Conservation (phyloP, 345 rosid genomes). For the Brassica juncea region DNA sequence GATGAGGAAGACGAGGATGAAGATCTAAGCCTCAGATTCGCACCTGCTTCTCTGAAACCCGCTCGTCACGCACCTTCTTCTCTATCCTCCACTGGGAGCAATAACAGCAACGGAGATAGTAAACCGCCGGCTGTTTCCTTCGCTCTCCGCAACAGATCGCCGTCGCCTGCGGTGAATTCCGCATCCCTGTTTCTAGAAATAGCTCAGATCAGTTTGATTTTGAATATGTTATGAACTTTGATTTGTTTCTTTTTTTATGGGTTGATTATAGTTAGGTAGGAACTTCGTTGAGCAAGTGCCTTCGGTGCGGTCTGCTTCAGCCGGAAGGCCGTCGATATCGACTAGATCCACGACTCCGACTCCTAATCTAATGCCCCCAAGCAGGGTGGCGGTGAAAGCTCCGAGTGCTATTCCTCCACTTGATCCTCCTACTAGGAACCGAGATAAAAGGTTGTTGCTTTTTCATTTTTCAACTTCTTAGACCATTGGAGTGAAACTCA, state of each 20-base stretch:
- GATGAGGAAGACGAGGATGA: conserved; percentile 66
- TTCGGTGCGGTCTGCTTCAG: conserved; percentile 78
- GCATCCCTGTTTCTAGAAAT: conserved; percentile 3
- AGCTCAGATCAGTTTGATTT: conserved; percentile 27
- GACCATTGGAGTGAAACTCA: background rate
- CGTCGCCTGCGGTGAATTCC: conserved; percentile 87
- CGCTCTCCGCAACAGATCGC: conserved; percentile 70
- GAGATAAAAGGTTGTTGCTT: conserved; percentile 49
- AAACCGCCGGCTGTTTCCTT: conserved; percentile 51
- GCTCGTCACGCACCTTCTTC: conserved; percentile 34
- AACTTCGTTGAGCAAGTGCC: conserved; percentile 77
- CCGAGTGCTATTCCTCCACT: conserved; percentile 62
- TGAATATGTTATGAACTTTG: background rate
- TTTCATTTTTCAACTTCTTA: background rate
- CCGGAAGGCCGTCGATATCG: conserved; percentile 70
- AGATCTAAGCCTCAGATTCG: conserved; percentile 63
- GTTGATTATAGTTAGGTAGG: conserved; percentile 92
- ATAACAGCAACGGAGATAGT: conserved; percentile 41
- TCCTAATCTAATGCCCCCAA: conserved; percentile 57
- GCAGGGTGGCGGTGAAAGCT: conserved; percentile 58
- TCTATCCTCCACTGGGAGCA: conserved; percentile 42
- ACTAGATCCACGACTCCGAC: conserved; percentile 54
- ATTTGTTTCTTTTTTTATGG: conserved; percentile 35
- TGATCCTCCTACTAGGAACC: conserved; percentile 60
- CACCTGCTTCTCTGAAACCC: conserved; percentile 42